These are phyloP conservation scores for Volvox reticuliferus DNA, from an alignment of 139 green algal species.

Conservation along the genomic window DNA sequence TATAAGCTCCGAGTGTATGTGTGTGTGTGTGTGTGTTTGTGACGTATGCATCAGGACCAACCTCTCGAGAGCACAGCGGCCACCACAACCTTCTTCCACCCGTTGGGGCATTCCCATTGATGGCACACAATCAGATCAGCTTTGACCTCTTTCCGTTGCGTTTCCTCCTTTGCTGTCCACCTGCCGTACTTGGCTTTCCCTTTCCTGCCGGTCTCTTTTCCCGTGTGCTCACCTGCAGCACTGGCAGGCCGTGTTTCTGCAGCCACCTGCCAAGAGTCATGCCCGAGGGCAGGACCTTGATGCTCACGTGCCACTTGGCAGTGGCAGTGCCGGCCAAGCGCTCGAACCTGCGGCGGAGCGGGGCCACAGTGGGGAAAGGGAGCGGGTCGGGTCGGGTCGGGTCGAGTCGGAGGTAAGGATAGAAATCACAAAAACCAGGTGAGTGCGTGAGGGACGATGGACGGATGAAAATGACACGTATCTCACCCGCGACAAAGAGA, in stretches of 20 bases:
- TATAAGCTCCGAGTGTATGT: too few species aligned
- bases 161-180: too few species aligned
- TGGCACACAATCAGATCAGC: too few species aligned
- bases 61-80: too few species aligned
- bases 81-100: too few species aligned
- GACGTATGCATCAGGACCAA: too few species aligned
- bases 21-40: too few species aligned
- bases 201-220: too few species aligned
- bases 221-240: conserved; percentile 25
- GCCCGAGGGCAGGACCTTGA: conserved; percentile 32
- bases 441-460: background rate
- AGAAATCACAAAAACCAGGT: background rate
- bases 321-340: conserved; percentile 28
- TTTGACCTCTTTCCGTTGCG: too few species aligned
- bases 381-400: too few species aligned
- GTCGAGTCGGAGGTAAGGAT: background rate
- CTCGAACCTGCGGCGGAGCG: conserved; percentile 18
- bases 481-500: background rate
- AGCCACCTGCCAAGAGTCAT: conserved; percentile 30
- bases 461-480: background rate
- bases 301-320: conserved; percentile 45
- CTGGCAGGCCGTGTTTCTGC: conserved; percentile 33
- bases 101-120: too few species aligned
- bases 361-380: background rate
- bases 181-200: too few species aligned